Conservation (phyloP, 2,329 filamentous ascomycete species). For the Nothopassalora personata region DNA sequence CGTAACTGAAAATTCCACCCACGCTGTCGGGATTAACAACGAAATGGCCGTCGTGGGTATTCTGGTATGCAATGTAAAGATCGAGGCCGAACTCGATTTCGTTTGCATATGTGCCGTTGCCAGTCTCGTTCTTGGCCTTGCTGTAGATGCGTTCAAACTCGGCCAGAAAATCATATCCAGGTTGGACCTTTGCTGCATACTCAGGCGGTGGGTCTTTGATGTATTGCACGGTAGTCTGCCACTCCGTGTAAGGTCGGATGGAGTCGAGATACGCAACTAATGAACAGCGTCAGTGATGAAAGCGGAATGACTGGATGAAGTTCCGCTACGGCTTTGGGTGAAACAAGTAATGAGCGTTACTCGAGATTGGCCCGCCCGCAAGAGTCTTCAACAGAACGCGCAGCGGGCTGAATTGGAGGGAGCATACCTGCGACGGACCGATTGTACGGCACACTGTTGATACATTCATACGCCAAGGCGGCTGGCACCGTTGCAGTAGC, state of each 20-base stretch:
- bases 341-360: not conserved
- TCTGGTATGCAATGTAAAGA: slow-evolving; percentile 49
- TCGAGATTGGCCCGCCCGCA: not conserved
- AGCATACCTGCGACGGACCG: slow-evolving; percentile 29
- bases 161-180: slow-evolving; percentile 39
- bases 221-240: slow-evolving; percentile 43
- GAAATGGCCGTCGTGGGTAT: slow-evolving; percentile 62
- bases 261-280: slow-evolving; percentile 38
- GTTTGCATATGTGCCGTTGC: slow-evolving; percentile 34
- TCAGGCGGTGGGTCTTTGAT: slow-evolving; percentile 43
- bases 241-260: slow-evolving; percentile 42
- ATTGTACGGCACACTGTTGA: slow-evolving; percentile 44
- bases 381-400: too few species aligned
- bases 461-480: slow-evolving; percentile 42
- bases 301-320: not conserved
- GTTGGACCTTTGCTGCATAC: slow-evolving; percentile 43
- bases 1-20: slow-evolving; percentile 48
- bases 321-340: too few species aligned
- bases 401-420: too few species aligned
- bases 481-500: slow-evolving; percentile 39
- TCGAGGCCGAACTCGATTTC: slow-evolving; percentile 46
- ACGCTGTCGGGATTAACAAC: slow-evolving; percentile 51
- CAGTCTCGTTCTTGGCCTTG: slow-evolving; percentile 27
- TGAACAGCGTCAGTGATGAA: not conserved
- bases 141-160: slow-evolving; percentile 36